These are phyloP conservation scores for Aspergillus sp. DNA, from an alignment of 2,329 filamentous ascomycete genomes.

Conservation along the genomic window DNA sequence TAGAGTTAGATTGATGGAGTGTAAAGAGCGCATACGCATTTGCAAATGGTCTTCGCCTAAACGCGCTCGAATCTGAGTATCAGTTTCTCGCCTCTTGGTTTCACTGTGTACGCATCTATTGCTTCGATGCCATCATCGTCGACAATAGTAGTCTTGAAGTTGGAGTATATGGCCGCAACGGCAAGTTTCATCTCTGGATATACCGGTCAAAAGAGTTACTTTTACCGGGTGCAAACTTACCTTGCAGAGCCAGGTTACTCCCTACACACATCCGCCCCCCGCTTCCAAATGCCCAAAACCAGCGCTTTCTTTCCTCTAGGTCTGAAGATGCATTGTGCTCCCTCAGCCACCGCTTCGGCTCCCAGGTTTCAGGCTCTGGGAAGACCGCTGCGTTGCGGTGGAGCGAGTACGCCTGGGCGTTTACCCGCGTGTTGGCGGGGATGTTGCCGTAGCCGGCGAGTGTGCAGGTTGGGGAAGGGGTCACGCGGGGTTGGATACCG, in stretches of 20 bases:
- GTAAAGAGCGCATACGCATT: not conserved
- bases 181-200: constrained; percentile 72
- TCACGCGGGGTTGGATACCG: constrained; percentile 64
- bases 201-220: constrained; percentile 10
- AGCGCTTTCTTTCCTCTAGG: constrained; percentile 51
- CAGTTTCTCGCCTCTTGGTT: constrained; percentile 63
- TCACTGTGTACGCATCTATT: constrained; percentile 66
- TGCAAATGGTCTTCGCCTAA: constrained; percentile 24
- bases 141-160: constrained; percentile 64
- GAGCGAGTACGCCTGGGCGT: constrained; percentile 56
- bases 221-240: constrained; percentile 28
- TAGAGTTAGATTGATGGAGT: not conserved
- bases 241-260: constrained; percentile 53
- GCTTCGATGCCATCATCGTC: constrained; percentile 68
- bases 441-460: constrained; percentile 48
- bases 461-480: constrained; percentile 44
- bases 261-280: constrained; percentile 57
- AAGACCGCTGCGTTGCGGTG: constrained; percentile 56
- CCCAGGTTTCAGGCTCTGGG: constrained; percentile 53
- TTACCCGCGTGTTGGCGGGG: constrained; percentile 50
- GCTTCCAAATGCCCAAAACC: constrained; percentile 58
- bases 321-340: constrained; percentile 37
- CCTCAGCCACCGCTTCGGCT: constrained; percentile 55
- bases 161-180: constrained; percentile 71
- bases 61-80: constrained; percentile 58